Conservation (phyloP, 306 rosid genomes). For the Cyclanthera cordifolia region DNA sequence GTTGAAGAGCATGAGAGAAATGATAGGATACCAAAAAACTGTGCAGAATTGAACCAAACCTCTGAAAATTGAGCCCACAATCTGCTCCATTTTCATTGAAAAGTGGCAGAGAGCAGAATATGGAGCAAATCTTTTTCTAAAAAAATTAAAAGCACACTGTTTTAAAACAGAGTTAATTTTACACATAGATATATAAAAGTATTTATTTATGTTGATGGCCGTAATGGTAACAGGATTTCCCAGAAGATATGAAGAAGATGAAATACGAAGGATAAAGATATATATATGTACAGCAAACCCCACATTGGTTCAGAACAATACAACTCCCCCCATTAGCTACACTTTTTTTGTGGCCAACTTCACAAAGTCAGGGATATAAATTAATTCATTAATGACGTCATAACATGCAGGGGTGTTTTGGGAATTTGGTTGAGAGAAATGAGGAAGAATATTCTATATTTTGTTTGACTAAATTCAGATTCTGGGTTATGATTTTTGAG, state of each 20-base stretch:
- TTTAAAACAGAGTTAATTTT: background rate
- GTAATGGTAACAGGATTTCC: too few species aligned
- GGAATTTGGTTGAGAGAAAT: too few species aligned
- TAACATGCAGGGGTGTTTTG: too few species aligned
- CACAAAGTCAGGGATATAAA: too few species aligned
- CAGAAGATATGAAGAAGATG: slow-evolving; percentile 54
- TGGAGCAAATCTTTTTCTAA: background rate
- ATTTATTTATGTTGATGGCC: too few species aligned
- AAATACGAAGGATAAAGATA: slow-evolving; percentile 59
- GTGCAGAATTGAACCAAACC: background rate
- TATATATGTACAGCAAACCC: slow-evolving; percentile 20
- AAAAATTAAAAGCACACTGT: too few species aligned
- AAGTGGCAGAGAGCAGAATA: background rate
- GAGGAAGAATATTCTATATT: too few species aligned
- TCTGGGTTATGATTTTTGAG: too few species aligned
- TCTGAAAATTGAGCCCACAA: slow-evolving; percentile 14
- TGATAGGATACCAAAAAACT: background rate
- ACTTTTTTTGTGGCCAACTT: background rate
- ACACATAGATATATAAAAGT: too few species aligned
- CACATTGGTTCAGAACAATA: too few species aligned
- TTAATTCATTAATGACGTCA: too few species aligned
- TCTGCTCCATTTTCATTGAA: background rate
- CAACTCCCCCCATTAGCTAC: background rate
- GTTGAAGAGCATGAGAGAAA: background rate
- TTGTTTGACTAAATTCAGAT: too few species aligned